Evolutionary conservation across 2,329 filamentous ascomycete species (phyloP).

Genomic region (Phyllosticta capitalensis): DNA sequence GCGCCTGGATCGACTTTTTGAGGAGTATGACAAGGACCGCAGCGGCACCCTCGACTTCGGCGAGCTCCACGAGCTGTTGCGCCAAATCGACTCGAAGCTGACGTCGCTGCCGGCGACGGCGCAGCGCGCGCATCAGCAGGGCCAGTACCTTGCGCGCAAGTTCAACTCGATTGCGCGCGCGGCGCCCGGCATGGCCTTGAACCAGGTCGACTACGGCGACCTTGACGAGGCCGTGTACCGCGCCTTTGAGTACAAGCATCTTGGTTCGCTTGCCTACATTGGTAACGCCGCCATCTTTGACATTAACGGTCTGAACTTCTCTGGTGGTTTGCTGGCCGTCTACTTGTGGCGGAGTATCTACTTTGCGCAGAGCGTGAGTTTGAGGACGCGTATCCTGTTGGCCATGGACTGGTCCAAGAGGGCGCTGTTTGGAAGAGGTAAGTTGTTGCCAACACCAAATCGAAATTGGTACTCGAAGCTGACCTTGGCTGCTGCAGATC

Average conservation of each 20-base stretch:
- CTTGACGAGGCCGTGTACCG: slow-evolving; percentile 87
- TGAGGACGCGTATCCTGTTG: slow-evolving; percentile 76
- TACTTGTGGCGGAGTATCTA: slow-evolving; percentile 96
- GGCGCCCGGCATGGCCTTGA: slow-evolving; percentile 63
- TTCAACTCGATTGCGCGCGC: slow-evolving; percentile 82
- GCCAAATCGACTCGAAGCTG: slow-evolving; percentile 88
- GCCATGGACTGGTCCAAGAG: slow-evolving; percentile 99
- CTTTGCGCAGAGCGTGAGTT: slow-evolving; percentile 93
- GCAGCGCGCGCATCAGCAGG: slow-evolving; percentile 93
- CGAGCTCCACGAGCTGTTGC: slow-evolving; percentile 78
- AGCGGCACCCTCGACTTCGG: slow-evolving; percentile 89
- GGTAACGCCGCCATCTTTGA: slow-evolving; percentile 97
- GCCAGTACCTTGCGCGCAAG: slow-evolving; percentile 83
- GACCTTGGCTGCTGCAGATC: no score
- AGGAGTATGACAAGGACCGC: slow-evolving; percentile 85
- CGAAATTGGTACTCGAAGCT: no score
- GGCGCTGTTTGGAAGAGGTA: slow-evolving; percentile 89
- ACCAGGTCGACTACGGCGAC: slow-evolving; percentile 80
- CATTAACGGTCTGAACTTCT: slow-evolving; percentile 65
- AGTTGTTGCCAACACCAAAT: slow-evolving; percentile 30
- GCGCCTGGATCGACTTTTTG: slow-evolving; percentile 83
- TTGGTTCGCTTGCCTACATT: slow-evolving; percentile 87
- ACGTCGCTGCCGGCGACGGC: slow-evolving; percentile 92
- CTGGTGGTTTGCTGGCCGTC: slow-evolving; percentile 81
- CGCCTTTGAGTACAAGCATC: slow-evolving; percentile 86